phyloP scores from a whole-genome alignment of 225 moss, liverwort and hornwort genomes.

The Pseudisothecium myosuroides region DNA sequence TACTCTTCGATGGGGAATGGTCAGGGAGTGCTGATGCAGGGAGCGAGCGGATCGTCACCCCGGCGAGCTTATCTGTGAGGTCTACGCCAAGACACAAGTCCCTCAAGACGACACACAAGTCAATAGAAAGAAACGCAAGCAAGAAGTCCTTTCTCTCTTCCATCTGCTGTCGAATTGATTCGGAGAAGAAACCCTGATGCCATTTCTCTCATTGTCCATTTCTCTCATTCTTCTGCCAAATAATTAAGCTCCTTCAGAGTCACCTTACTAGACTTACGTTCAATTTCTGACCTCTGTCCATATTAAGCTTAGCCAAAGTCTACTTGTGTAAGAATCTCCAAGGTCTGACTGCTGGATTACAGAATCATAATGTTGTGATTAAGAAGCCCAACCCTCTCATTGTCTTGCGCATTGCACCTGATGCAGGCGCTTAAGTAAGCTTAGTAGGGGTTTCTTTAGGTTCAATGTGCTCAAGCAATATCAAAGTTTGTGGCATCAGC shows the following conservation, averaged over 20 bases:
- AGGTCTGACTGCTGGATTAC: background rate
- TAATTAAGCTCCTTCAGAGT: background rate
- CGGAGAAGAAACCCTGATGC: background rate
- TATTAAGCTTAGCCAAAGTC: background rate
- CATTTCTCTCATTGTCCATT: background rate
- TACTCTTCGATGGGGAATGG: conserved; percentile 13
- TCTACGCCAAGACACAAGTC: conserved; percentile 3
- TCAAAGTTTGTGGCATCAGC: background rate
- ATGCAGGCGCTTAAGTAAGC: background rate
- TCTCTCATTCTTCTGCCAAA: background rate
- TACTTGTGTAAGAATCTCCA: background rate
- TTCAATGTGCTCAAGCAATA: background rate
- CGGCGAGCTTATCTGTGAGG: background rate
- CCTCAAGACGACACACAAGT: background rate
- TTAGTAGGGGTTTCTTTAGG: background rate
- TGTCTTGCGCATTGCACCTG: background rate
- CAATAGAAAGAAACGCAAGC: conserved; percentile 10
- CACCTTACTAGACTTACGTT: background rate
- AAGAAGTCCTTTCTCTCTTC: conserved; percentile 23
- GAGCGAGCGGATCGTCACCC: background rate
- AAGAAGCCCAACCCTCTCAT: background rate
- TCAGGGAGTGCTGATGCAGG: background rate
- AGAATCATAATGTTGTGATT: background rate
- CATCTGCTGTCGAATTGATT: conserved; percentile 15
- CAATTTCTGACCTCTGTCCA: background rate